These are phyloP conservation scores for Phlyctochytrium arcticum DNA, from an alignment of 192 early-diverging fungal species.

Conservation along the genomic window DNA sequence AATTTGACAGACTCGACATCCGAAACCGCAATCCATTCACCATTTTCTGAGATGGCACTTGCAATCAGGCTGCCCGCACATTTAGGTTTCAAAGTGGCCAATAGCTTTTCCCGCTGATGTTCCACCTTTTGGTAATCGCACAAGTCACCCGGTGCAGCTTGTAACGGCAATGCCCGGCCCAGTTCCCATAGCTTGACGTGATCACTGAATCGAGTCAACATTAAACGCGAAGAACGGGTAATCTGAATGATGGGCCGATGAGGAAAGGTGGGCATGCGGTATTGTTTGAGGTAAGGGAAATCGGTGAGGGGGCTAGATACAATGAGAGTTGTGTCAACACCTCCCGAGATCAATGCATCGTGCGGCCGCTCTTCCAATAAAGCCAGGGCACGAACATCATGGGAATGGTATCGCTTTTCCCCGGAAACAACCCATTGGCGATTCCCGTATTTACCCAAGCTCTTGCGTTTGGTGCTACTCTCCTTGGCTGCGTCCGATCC, in stretches of 20 bases:
- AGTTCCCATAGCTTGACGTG: slow-evolving; percentile 80
- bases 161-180: slow-evolving; percentile 48
- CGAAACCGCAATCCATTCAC: slow-evolving; percentile 77
- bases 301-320: slow-evolving; percentile 31
- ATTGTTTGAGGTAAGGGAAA: slow-evolving; percentile 39
- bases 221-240: slow-evolving; percentile 20
- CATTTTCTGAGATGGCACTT: slow-evolving; percentile 75
- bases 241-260: slow-evolving; percentile 49
- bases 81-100: slow-evolving; percentile 76
- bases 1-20: slow-evolving; percentile 59
- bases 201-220: slow-evolving; percentile 62
- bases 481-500: background rate
- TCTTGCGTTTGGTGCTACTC: slow-evolving; percentile 9
- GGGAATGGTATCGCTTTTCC: slow-evolving; percentile 84
- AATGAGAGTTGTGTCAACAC: slow-evolving; percentile 49
- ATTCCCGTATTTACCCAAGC: background rate
- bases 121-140: slow-evolving; percentile 8
- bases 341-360: slow-evolving; percentile 79
- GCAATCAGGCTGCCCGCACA: slow-evolving; percentile 64
- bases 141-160: background rate
- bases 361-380: slow-evolving; percentile 65
- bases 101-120: slow-evolving; percentile 56
- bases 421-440: slow-evolving; percentile 77
- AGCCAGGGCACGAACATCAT: slow-evolving; percentile 88
- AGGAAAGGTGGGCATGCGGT: slow-evolving; percentile 54